These are phyloP conservation scores for Fraxinus americana DNA, from an alignment of 257 asterid genomes.

Conservation along the genomic window DNA sequence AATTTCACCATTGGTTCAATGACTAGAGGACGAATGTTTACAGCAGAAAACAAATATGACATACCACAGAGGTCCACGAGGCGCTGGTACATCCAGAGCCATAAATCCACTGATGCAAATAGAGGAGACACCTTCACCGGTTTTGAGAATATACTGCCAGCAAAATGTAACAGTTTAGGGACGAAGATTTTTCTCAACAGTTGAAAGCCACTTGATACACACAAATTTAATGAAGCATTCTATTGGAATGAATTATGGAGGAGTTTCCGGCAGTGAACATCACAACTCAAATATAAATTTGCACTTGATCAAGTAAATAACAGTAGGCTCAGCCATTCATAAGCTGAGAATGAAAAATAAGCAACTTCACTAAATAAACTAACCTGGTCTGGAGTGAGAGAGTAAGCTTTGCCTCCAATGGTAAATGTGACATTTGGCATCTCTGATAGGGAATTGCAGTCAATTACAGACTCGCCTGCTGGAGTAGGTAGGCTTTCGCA, in stretches of 20 bases:
- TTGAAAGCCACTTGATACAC: neutral
- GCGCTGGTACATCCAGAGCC: conserved; percentile 85
- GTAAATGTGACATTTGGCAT: conserved; percentile 50
- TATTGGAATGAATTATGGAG: neutral
- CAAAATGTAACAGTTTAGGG: conserved; percentile 3
- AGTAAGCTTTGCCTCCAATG: conserved; percentile 33
- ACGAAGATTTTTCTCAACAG: neutral
- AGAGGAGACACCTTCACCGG: conserved; percentile 60
- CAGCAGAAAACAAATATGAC: conserved; percentile 6
- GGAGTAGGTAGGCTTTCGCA: conserved; percentile 72
- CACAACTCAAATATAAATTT: neutral
- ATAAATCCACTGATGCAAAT: conserved; percentile 86
- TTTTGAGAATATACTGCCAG: conserved; percentile 76
- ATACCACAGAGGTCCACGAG: conserved; percentile 95
- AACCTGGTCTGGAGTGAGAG: conserved; percentile 57
- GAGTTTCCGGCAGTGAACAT: neutral
- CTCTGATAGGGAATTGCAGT: conserved; percentile 37
- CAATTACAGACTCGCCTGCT: conserved; percentile 45
- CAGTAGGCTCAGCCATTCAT: neutral
- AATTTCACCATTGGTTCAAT: neutral
- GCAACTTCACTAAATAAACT: neutral
- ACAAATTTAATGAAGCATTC: neutral
- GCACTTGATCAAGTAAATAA: neutral
- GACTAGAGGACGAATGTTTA: neutral
- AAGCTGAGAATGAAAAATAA: neutral